Evolutionary conservation across 345 rosid genomes (phyloP), one percentile per base, ranked within the genome.

Genomic region (Litchi chinensis): DNA sequence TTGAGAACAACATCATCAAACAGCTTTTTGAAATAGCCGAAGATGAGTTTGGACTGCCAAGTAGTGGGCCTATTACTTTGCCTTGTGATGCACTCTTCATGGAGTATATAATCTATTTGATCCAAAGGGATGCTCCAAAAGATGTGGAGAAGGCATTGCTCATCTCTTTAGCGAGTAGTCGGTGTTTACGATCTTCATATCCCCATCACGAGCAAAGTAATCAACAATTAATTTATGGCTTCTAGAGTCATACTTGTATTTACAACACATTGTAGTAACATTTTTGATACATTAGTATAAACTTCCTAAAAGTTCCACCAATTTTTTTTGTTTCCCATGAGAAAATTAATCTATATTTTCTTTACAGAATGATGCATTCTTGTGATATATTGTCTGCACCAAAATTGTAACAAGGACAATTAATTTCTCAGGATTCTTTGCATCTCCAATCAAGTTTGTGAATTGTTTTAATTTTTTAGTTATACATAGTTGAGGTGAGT

Each of bases 41-140:
- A 68, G 85, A 89, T 40, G 88, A 85, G 71, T 78, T 76, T 28
- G 91, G 85, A 28, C 63, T 75, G 5, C 82, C 86, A 0, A 67
- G 77, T 15, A 19, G 74, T 1, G 77, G 83, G 3, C 70, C 32
- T 28, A 28, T 28, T 28, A 85, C 71, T 1, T 63, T 86, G 43
- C 84, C 87, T 11, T 83, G 86, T 68, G 85, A 85, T 57, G 81
- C 83, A 2, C 44, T 66, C 0, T 81, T 81, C 67, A 77, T 81
- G 85, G 79, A 83, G 48, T 73, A 85, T 48, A n/a, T 70, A 18
- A 37, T 75, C 41, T 71, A 67, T 10, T 54, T 82, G 75, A 70
- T 86, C 59, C 67, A 6, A 73, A 63, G 68, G n/a, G 15, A 3
- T 18, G 28, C 56, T 8, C 57, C 70, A 6, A 43, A 59, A 59